phyloP scores from a whole-genome alignment of 1,284 basidiomycete genomes.

The Ustanciosporium gigantosporum region DNA sequence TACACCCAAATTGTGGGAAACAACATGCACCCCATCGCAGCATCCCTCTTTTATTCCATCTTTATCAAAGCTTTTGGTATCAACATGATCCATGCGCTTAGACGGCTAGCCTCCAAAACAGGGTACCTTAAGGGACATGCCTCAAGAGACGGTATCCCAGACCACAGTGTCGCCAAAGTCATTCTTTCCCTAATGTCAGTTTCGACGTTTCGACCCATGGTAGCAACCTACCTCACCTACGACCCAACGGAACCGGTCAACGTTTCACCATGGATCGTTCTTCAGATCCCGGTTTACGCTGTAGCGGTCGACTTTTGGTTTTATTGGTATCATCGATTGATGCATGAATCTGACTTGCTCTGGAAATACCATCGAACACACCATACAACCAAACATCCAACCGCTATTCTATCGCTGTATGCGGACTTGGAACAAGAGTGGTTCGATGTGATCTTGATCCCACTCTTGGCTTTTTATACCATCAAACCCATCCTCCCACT shows the following conservation, averaged over 20 bases:
- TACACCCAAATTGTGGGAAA: slow-evolving; percentile 36
- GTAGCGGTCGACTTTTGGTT: slow-evolving; percentile 51
- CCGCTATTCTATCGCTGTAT: slow-evolving; percentile 35
- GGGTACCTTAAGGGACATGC: slow-evolving; percentile 47
- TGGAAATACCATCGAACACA: slow-evolving; percentile 46
- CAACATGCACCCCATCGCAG: slow-evolving; percentile 33
- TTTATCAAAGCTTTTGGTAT: slow-evolving; percentile 30
- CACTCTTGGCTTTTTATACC: slow-evolving; percentile 30
- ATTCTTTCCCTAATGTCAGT: slow-evolving; percentile 28
- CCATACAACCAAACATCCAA: slow-evolving; percentile 52
- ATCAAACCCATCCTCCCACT: slow-evolving; percentile 15
- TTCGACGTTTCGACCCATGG: slow-evolving; percentile 36
- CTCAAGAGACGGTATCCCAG: slow-evolving; percentile 42
- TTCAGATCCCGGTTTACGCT: slow-evolving; percentile 41
- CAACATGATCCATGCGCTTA: slow-evolving; percentile 18
- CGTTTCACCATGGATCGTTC: slow-evolving; percentile 34
- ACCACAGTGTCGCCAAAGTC: slow-evolving; percentile 22
- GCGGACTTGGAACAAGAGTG: slow-evolving; percentile 52
- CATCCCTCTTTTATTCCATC: slow-evolving; percentile 33
- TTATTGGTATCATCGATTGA: slow-evolving; percentile 53
- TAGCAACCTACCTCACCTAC: slow-evolving; percentile 41
- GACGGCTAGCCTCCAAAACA: slow-evolving; percentile 13
- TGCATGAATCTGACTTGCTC: slow-evolving; percentile 47
- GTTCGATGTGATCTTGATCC: slow-evolving; percentile 45
- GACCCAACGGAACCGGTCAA: slow-evolving; percentile 24